These are phyloP conservation scores for Bryum argenteum DNA, from an alignment of 225 moss, liverwort and hornwort genomes.

Conservation along the genomic window DNA sequence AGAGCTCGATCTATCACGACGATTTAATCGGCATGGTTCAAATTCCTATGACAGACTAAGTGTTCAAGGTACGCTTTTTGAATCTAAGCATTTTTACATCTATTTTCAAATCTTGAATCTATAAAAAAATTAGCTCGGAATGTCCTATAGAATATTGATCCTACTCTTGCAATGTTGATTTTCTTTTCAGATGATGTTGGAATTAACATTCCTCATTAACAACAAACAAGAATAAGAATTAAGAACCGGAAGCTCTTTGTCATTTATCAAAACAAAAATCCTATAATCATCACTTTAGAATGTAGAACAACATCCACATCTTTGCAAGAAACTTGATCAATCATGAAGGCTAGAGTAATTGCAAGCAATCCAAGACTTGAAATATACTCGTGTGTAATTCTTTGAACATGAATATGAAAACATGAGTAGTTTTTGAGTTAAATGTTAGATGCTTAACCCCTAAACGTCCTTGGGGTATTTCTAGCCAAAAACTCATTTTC, in stretches of 20 bases:
- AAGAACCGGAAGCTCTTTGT: no score
- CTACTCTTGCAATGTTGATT: neutral
- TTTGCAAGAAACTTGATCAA: no score
- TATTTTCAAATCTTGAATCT: neutral
- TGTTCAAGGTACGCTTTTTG: constrained; percentile 13
- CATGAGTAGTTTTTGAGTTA: no score
- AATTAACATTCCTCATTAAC: constrained; percentile 20
- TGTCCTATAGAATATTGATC: neutral
- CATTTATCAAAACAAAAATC: neutral
- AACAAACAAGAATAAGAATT: neutral
- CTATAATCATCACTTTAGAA: neutral
- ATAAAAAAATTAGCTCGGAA: fast-evolving
- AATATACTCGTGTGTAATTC: no score
- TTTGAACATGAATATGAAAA: no score
- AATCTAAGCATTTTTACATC: neutral
- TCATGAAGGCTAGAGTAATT: neutral
- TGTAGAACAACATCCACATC: no score
- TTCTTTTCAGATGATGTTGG: constrained; percentile 23
- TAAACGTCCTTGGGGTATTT: no score
- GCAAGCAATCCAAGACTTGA: neutral
- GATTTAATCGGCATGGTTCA: constrained; percentile 21
- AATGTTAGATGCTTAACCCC: no score
- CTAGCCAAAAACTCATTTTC: no score
- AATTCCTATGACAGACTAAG: constrained; percentile 28
- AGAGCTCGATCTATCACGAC: constrained; percentile 64